Base-by-base conservation (phyloP, 2,329 filamentous ascomycete species). In the Periglandula ipomoeae region DNA sequence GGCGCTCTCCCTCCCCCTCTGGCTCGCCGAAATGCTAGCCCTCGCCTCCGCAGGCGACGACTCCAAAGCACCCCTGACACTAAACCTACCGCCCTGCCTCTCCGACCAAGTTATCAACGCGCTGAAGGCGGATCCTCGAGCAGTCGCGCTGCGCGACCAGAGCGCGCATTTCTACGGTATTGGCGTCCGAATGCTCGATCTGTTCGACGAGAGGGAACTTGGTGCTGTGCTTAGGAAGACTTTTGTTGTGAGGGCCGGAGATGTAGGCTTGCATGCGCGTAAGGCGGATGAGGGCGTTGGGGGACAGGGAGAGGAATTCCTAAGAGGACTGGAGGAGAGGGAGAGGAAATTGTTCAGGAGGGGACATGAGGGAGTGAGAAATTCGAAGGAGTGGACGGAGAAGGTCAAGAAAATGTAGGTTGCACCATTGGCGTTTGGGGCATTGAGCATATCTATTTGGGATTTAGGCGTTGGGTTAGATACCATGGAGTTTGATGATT, bases 1-100 rank as follows among this genome's bases (percentile, higher is more conserved):
- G 1, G 82, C 84, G 39, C 75, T 97, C 42, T 79, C 85, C 53
- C 81, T 97, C 1, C 93, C 93, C 2, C 76, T 97, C 56, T 98
- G 93, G 93, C 82, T 98, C 11, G 89, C 86, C 56, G 88, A 95
- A 66, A 91, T 96, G 79, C 85, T 98, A 46, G 87, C 88, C 26
- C 78, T 94, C 40, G 82, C 79, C 54, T 75, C 73, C 24, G 66
- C 68, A 9, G 67, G 65, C 44, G 66, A 69, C 24, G 67, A 72
- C 49, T 61, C 68, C 50, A 71, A 68, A 44, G 79, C 85, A 6
- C 80, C 89, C 22, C 78, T 93, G 4, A 86, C 85, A 0, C 79
- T 97, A 52, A 89, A 93, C 62, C 79, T 95, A 7, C 91, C 93
- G 1, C 66, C 79, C 0, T 84, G 87, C 3, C 79, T 97, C 1